Evolutionary conservation across 139 green algal genomes (phyloP).

Genomic region (Chlorella sp.): DNA sequence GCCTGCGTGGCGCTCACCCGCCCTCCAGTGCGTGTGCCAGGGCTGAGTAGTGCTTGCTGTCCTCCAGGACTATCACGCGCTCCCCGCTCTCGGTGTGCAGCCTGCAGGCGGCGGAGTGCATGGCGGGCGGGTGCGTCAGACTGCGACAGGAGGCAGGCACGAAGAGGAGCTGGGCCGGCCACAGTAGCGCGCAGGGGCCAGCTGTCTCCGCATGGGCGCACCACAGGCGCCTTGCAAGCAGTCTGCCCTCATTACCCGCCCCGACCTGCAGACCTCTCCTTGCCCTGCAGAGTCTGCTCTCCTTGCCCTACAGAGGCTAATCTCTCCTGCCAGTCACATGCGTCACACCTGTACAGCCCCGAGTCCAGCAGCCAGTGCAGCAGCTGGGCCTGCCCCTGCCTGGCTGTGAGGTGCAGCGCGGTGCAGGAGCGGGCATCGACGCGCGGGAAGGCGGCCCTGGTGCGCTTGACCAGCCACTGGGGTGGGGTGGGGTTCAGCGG

Average conservation of each 20-base stretch:
- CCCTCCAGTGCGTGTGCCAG: background rate
- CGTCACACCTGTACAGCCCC: background rate
- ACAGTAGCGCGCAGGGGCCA: too few relatives aligned
- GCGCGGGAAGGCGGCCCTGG: background rate
- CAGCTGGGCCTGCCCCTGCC: background rate
- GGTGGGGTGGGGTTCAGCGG: too few relatives aligned
- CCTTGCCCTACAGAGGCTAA: background rate
- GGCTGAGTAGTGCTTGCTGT: background rate
- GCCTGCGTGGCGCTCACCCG: background rate
- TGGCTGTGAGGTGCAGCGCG: background rate
- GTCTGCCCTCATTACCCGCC: too few relatives aligned
- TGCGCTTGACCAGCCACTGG: constrained; percentile 23
- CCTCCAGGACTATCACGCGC: background rate
- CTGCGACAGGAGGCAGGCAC: too few relatives aligned
- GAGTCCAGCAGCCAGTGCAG: constrained; percentile 19
- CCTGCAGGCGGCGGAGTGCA: background rate
- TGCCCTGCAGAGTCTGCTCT: too few relatives aligned
- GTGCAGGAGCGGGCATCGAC: background rate
- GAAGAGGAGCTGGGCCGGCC: too few relatives aligned
- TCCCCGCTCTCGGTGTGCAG: background rate
- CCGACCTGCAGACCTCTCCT: too few relatives aligned
- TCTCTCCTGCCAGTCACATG: background rate
- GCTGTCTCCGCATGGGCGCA: too few relatives aligned
- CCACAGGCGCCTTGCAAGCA: too few relatives aligned
- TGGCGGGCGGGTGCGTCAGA: too few relatives aligned